Conservation (phyloP, 768 basidiomycete genomes). For the Pleurotus ostreatus region DNA sequence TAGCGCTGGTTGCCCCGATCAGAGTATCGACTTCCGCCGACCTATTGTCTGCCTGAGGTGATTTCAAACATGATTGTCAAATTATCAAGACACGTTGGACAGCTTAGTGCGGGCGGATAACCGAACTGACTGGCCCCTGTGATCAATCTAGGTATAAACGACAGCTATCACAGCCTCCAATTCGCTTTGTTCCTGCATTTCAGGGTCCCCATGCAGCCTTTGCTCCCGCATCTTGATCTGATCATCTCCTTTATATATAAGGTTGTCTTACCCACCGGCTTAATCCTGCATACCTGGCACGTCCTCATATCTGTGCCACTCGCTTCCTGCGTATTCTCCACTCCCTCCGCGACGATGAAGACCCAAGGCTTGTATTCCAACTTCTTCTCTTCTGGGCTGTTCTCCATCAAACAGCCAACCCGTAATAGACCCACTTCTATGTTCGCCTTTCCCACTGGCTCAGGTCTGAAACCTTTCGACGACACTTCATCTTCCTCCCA, state of each 20-base stretch:
- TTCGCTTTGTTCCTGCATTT: background rate
- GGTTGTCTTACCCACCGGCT: background rate
- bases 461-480: background rate
- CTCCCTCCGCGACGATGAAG: background rate
- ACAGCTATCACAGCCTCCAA: constrained; percentile 1
- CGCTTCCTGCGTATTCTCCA: background rate
- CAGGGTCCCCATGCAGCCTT: constrained; percentile 4
- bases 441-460: background rate
- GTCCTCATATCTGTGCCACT: background rate
- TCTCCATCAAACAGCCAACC: background rate
- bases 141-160: constrained; percentile 2
- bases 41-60: no score
- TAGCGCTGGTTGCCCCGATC: no score
- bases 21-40: no score
- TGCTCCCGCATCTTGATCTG: constrained; percentile 10
- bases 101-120: background rate
- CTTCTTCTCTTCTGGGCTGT: constrained; percentile 8
- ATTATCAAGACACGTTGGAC: background rate
- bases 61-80: background rate
- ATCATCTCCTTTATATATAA: background rate
- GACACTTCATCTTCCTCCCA: background rate
- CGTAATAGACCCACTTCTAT: constrained; percentile 5
- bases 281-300: background rate
- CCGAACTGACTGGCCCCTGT: background rate
- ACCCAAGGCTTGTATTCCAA: constrained; percentile 2